These are phyloP conservation scores for Mrakiaceae sp. DNA, from an alignment of 1,284 basidiomycete genomes.

Conservation along the genomic window DNA sequence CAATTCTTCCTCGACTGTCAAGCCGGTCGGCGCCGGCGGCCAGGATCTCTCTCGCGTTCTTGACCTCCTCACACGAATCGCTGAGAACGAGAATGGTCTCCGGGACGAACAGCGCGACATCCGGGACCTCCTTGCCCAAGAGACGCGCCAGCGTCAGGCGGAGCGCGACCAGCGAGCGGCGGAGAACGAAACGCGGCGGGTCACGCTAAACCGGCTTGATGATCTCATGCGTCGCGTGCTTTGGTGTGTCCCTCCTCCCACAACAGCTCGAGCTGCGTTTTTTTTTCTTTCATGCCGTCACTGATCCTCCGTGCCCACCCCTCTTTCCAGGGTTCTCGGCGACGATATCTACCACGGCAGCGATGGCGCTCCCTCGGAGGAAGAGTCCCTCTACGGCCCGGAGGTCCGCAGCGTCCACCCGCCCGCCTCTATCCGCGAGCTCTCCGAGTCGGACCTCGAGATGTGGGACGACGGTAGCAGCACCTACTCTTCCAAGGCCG, in stretches of 20 bases:
- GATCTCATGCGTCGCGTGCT: constrained; percentile 2
- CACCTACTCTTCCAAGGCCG: neutral
- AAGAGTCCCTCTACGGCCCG: constrained; percentile 5
- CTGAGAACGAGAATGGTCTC: neutral
- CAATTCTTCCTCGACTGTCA: neutral
- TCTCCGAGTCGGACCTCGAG: neutral
- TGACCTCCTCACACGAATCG: neutral
- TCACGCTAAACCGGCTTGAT: constrained; percentile 4
- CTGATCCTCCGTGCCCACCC: neutral
- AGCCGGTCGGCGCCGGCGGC: neutral
- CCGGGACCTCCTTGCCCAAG: neutral
- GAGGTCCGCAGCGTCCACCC: neutral
- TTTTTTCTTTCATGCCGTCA: too few species aligned
- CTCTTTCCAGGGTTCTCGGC: neutral
- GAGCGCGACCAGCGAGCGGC: constrained; percentile 1
- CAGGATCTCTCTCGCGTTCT: neutral
- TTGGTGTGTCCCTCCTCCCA: neutral
- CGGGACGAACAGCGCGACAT: constrained; percentile 1
- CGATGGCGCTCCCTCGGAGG: neutral
- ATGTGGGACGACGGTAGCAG: neutral
- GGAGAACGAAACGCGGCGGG: neutral
- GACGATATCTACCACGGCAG: constrained; percentile 12
- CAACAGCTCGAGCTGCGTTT: too few species aligned
- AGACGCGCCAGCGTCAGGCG: neutral
- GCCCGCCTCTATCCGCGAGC: neutral